phyloP scores from a whole-genome alignment of 2,329 filamentous ascomycete species.

The Beauveria scarabaeidicola region DNA sequence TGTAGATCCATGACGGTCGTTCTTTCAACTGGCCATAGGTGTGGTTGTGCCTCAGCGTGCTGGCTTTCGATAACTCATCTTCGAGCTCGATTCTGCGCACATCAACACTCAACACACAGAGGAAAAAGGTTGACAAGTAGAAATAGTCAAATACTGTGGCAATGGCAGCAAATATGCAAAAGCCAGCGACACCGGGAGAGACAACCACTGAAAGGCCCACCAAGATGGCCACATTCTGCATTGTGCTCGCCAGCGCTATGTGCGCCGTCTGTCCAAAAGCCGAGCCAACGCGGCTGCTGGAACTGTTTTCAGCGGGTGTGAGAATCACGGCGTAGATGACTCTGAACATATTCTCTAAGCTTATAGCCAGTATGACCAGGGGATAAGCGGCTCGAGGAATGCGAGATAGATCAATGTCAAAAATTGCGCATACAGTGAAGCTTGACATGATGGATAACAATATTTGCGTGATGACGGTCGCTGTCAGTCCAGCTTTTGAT shows the following conservation, averaged over 20 bases:
- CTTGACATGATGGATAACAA: slow-evolving; percentile 66
- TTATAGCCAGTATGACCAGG: slow-evolving; percentile 66
- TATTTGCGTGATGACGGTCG: slow-evolving; percentile 63
- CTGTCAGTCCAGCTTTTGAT: slow-evolving; percentile 62
- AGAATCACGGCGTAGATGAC: slow-evolving; percentile 70
- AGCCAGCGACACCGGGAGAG: slow-evolving; percentile 61
- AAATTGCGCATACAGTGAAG: slow-evolving; percentile 68
- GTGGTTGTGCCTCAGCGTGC: slow-evolving; percentile 31
- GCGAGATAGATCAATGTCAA: slow-evolving; percentile 65
- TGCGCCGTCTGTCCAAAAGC: slow-evolving; percentile 67
- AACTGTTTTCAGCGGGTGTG: slow-evolving; percentile 59
- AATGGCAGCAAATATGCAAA: slow-evolving; percentile 68
- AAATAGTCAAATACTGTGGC: slow-evolving; percentile 71
- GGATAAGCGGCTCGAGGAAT: slow-evolving; percentile 70
- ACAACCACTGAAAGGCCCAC: slow-evolving; percentile 58
- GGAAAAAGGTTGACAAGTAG: slow-evolving; percentile 71
- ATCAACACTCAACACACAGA: slow-evolving; percentile 71
- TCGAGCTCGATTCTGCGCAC: slow-evolving; percentile 67
- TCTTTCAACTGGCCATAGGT: slow-evolving; percentile 17
- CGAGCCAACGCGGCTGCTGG: slow-evolving; percentile 60
- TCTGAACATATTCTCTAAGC: slow-evolving; percentile 70
- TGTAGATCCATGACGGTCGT: slow-evolving; percentile 44
- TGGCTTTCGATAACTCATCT: slow-evolving; percentile 57
- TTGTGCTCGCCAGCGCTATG: slow-evolving; percentile 57
- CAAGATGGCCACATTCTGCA: slow-evolving; percentile 61